Evolutionary conservation across 441 rosid genomes (phyloP).

Genomic region (Populus hybrid): DNA sequence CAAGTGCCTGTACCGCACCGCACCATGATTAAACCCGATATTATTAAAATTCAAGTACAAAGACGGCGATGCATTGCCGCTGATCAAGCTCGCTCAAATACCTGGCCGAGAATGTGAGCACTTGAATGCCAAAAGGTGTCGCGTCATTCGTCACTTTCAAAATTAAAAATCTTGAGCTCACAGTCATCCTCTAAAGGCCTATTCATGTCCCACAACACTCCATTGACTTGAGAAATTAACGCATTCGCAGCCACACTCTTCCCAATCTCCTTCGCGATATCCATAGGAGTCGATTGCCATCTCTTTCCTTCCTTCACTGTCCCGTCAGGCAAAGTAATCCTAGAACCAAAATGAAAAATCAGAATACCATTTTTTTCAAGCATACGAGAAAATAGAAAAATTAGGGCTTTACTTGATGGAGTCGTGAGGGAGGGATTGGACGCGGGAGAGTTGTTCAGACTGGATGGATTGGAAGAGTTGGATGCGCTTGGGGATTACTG

Average conservation of each 20-base stretch:
- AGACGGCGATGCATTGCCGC: background rate
- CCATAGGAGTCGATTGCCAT: conserved; percentile 81
- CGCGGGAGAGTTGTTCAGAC: conserved; percentile 52
- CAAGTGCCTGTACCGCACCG: conserved; percentile 55
- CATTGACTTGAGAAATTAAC: conserved; percentile 71
- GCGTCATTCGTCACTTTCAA: conserved; percentile 81
- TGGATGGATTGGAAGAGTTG: conserved; percentile 63
- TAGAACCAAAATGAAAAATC: conserved; percentile 14
- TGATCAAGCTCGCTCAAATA: conserved; percentile 8
- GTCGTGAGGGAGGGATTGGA: conserved; percentile 61
- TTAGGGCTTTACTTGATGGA: conserved; percentile 53
- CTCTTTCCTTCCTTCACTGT: conserved; percentile 76
- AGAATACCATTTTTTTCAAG: background rate
- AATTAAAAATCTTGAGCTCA: conserved; percentile 66
- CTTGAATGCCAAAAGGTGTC: conserved; percentile 99
- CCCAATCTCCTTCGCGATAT: conserved; percentile 62
- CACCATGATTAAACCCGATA: conserved; percentile 4
- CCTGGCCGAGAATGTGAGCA: conserved; percentile 99
- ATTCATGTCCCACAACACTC: conserved; percentile 82
- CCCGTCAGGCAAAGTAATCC: conserved; percentile 73
- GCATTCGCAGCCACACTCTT: conserved; percentile 73
- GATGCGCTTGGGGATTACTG: conserved; percentile 69
- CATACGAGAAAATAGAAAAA: background rate
- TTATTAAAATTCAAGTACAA: background rate
- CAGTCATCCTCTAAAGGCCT: conserved; percentile 82